Percentiles rank a stretch among this genome's conserved stretches.
Evolutionary conservation across 345 rosid genomes (phyloP).

Genomic region (Angophora floribunda): DNA sequence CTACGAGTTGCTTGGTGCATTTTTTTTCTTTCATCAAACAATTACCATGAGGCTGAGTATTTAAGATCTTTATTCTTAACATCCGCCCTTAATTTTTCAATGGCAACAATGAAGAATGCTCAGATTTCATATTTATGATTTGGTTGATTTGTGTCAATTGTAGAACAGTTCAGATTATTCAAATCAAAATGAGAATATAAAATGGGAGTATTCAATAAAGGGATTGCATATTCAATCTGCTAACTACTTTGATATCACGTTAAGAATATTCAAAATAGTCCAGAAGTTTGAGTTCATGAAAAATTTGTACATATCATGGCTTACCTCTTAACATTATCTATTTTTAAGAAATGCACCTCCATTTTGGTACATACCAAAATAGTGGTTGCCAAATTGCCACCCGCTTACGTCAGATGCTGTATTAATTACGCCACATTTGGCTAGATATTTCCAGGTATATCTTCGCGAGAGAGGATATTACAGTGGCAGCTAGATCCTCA

Average conservation of each 20-base stretch:
- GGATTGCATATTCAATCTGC: not conserved
- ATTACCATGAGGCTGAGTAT: not conserved
- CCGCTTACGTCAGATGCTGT: not conserved
- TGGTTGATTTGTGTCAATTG: not conserved
- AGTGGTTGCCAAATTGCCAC: not conserved
- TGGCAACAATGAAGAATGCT: not conserved
- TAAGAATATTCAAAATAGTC: not conserved
- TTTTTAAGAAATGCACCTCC: not conserved
- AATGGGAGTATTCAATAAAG: accelerated
- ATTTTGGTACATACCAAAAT: not conserved
- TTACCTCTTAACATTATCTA: not conserved
- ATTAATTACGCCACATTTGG: not conserved
- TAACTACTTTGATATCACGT: accelerated
- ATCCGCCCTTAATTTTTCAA: not conserved
- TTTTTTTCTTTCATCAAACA: too few relatives aligned
- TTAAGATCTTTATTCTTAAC: too few relatives aligned
- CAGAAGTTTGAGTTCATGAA: not conserved
- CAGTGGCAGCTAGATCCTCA: not conserved
- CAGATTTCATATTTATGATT: not conserved
- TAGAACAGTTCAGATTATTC: not conserved
- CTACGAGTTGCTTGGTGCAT: not conserved
- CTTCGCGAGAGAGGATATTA: not conserved
- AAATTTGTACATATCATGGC: not conserved
- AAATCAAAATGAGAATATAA: not conserved
- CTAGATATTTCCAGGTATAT: not conserved